These are phyloP conservation scores for Cryptosporidium canis DNA, from an alignment of 169 alveolate genomes.

Conservation along the genomic window DNA sequence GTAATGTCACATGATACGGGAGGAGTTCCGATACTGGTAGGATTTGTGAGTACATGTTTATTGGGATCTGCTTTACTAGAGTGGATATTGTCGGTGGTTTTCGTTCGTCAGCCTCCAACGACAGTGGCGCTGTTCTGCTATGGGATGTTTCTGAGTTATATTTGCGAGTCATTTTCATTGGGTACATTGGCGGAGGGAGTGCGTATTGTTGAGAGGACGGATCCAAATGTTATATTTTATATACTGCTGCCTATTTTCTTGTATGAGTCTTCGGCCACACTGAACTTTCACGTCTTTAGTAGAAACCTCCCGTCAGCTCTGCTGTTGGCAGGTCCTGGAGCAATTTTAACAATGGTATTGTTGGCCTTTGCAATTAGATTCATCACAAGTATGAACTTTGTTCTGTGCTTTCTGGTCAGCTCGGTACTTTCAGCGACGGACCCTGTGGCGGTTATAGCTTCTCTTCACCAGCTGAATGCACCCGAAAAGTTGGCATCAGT, in stretches of 20 bases:
- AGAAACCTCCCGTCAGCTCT: slow-evolving; percentile 63
- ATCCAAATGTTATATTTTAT: slow-evolving; percentile 69
- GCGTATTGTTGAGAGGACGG: slow-evolving; percentile 64
- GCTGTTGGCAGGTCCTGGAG: slow-evolving; percentile 72
- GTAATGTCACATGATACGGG: slow-evolving; percentile 37
- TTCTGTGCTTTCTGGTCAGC: slow-evolving; percentile 75
- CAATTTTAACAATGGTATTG: slow-evolving; percentile 73
- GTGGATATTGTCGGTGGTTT: slow-evolving; percentile 65
- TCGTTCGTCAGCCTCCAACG: slow-evolving; percentile 71
- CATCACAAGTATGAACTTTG: slow-evolving; percentile 71
- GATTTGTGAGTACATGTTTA: slow-evolving; percentile 68
- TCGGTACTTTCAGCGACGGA: slow-evolving; percentile 79
- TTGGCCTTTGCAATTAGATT: slow-evolving; percentile 73
- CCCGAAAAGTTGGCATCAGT: slow-evolving; percentile 75
- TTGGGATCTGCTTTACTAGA: slow-evolving; percentile 68
- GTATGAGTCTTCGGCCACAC: slow-evolving; percentile 73
- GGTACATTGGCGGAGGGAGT: slow-evolving; percentile 73
- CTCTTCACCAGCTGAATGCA: slow-evolving; percentile 76
- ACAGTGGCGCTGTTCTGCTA: slow-evolving; percentile 63
- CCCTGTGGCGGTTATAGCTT: slow-evolving; percentile 80
- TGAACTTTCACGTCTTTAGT: slow-evolving; percentile 72
- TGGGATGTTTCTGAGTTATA: slow-evolving; percentile 68
- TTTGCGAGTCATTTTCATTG: slow-evolving; percentile 69
- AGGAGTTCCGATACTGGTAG: slow-evolving; percentile 70
- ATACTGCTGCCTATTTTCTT: slow-evolving; percentile 72